Percentiles rank a stretch among this genome's conserved stretches.
Evolutionary conservation across 495 filamentous ascomycete species (phyloP).

Genomic region (Bacidia rubella): DNA sequence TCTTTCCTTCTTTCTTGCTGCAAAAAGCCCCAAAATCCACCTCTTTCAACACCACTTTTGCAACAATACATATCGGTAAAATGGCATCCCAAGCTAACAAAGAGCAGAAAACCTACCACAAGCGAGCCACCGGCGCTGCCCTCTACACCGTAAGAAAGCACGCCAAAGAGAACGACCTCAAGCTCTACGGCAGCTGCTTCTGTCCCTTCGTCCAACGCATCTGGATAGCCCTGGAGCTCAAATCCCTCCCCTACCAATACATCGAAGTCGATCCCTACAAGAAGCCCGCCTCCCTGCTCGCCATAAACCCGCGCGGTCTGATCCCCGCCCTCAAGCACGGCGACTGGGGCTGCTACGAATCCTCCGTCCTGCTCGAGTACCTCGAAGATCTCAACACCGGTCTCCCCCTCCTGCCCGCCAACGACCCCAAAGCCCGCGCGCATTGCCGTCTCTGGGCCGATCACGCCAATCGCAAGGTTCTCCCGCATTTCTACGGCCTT

Average conservation of each 20-base stretch:
- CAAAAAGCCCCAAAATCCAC: no score
- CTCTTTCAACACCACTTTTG: neutral
- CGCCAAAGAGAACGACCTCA: slow-evolving; percentile 55
- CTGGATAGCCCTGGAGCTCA: slow-evolving; percentile 89
- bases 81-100: slow-evolving; percentile 32
- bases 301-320: slow-evolving; percentile 77
- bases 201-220: slow-evolving; percentile 89
- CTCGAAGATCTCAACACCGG: slow-evolving; percentile 64
- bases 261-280: slow-evolving; percentile 82
- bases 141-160: slow-evolving; percentile 59
- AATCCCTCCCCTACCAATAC: slow-evolving; percentile 76
- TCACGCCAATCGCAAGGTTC: slow-evolving; percentile 73
- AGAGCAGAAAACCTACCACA: slow-evolving; percentile 65
- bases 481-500: slow-evolving; percentile 69
- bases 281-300: slow-evolving; percentile 63
- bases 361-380: slow-evolving; percentile 72
- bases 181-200: slow-evolving; percentile 82
- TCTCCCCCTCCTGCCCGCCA: slow-evolving; percentile 48
- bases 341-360: slow-evolving; percentile 81
- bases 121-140: slow-evolving; percentile 68
- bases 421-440: slow-evolving; percentile 54
- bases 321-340: slow-evolving; percentile 75
- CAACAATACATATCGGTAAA: neutral
- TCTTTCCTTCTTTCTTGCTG: neutral
- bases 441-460: slow-evolving; percentile 77